These are phyloP conservation scores for Fusarium aywerte DNA, from an alignment of 2,329 filamentous ascomycete species.

Conservation along the genomic window DNA sequence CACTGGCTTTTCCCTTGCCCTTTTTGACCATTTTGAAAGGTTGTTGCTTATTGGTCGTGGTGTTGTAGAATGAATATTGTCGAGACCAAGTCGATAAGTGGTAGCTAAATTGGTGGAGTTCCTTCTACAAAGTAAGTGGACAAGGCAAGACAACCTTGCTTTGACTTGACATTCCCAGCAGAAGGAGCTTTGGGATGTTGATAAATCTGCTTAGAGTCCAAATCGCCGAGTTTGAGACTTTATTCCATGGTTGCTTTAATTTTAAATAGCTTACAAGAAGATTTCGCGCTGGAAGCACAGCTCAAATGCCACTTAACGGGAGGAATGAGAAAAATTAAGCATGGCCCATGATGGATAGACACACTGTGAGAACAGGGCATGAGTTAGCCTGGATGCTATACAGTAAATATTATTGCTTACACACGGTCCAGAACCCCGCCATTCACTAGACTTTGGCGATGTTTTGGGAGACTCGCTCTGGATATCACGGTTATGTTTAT, in stretches of 20 bases:
- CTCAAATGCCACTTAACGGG: background rate
- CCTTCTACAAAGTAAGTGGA: conserved; percentile 3
- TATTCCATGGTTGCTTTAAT: background rate
- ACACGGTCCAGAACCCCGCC: background rate
- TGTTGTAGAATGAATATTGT: conserved; percentile 23
- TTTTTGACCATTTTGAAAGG: conserved; percentile 61
- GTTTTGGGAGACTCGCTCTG: background rate
- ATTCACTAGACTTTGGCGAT: background rate
- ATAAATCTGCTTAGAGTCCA: background rate
- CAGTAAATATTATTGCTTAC: background rate
- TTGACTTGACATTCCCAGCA: background rate
- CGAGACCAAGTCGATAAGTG: background rate
- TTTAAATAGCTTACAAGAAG: background rate
- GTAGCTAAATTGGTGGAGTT: conserved; percentile 34
- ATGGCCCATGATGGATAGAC: no score
- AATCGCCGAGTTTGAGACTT: background rate
- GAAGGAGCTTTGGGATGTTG: background rate
- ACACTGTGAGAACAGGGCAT: background rate
- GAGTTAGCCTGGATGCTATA: background rate
- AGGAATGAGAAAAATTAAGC: background rate
- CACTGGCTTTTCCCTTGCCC: conserved; percentile 61
- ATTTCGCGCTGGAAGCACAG: background rate
- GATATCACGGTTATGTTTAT: background rate
- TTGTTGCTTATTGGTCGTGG: conserved; percentile 2
- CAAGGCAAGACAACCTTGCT: background rate